phyloP scores from a whole-genome alignment of 1,284 basidiomycete species.

The Microbotryum silenes-acaulis region DNA sequence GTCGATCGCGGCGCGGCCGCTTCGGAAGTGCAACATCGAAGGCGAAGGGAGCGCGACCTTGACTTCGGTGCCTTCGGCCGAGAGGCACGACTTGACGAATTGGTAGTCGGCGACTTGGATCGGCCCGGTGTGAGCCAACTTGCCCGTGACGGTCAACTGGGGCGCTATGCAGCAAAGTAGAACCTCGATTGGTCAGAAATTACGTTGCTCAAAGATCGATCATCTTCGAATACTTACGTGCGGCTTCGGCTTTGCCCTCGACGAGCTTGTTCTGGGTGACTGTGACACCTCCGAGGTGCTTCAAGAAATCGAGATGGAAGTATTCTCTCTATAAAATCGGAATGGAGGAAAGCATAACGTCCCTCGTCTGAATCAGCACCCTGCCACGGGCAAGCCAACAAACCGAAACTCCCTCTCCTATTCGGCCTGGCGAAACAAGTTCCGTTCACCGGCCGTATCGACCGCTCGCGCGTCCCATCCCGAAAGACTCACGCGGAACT shows the following conservation, averaged over 20 bases:
- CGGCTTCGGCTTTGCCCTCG: constrained; percentile 26
- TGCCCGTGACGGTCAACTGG: constrained; percentile 32
- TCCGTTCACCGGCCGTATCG: too few species aligned
- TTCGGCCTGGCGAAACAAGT: not conserved
- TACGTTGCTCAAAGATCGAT: not conserved
- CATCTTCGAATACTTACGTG: constrained; percentile 1
- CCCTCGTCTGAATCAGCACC: not conserved
- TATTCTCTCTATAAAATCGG: constrained; percentile 18
- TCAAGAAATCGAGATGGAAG: constrained; percentile 35
- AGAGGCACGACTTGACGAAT: constrained; percentile 33
- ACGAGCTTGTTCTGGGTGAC: constrained; percentile 36
- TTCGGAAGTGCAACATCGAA: constrained; percentile 34
- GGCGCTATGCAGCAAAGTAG: constrained; percentile 17
- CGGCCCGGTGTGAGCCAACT: constrained; percentile 30
- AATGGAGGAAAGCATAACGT: not conserved
- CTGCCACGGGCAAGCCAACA: not conserved
- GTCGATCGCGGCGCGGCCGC: constrained; percentile 32
- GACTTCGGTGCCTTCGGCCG: constrained; percentile 28
- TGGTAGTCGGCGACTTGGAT: constrained; percentile 37
- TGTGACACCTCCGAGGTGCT: constrained; percentile 31
- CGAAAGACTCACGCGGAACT: constrained; percentile 39
- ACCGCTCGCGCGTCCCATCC: not conserved
- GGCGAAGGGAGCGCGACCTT: constrained; percentile 37
- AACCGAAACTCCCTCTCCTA: not conserved
- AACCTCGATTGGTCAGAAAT: not conserved